A percentile compares a stretch with the other conserved stretches of the same genome.
Evolutionary conservation across 1,139 yeast genomes (phyloP).

Genomic region (Taphrina confusa): DNA sequence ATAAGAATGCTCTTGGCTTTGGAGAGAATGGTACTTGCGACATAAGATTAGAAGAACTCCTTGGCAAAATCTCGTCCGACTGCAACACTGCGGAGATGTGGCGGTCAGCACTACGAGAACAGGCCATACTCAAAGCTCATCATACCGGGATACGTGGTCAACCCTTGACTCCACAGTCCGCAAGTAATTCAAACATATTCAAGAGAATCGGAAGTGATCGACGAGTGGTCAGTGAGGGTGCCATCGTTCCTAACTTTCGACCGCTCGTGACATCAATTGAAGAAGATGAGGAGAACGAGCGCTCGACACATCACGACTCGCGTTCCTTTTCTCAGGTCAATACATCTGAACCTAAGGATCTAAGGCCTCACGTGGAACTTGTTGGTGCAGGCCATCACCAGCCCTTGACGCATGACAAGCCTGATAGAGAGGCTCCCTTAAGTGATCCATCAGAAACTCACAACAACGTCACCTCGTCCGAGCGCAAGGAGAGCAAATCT

Average conservation of each 20-base stretch:
- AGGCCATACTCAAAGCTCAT: conserved; percentile 5
- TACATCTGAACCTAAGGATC: not conserved
- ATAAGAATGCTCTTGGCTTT: conserved; percentile 19
- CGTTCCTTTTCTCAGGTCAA: not conserved
- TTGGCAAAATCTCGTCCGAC: not conserved
- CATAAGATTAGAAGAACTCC: not conserved
- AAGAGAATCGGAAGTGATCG: conserved; percentile 13
- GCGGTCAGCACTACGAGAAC: conserved; percentile 15
- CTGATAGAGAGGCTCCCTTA: no score
- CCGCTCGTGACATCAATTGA: conserved; percentile 25
- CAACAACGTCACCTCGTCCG: no score
- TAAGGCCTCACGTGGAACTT: conserved; percentile 1
- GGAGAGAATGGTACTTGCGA: not conserved
- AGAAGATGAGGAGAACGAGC: conserved; percentile 14
- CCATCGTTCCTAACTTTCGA: conserved; percentile 2
- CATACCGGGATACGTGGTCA: conserved; percentile 3
- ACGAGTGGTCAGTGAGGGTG: conserved; percentile 29
- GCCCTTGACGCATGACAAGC: not conserved
- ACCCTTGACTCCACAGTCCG: not conserved
- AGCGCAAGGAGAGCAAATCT: no score
- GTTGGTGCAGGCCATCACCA: conserved; percentile 1
- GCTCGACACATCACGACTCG: not conserved
- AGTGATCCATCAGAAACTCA: no score
- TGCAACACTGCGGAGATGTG: conserved; percentile 2
- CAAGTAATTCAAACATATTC: not conserved